phyloP scores from a whole-genome alignment of 2,329 filamentous ascomycete genomes.

The Sporothrix mexicana region DNA sequence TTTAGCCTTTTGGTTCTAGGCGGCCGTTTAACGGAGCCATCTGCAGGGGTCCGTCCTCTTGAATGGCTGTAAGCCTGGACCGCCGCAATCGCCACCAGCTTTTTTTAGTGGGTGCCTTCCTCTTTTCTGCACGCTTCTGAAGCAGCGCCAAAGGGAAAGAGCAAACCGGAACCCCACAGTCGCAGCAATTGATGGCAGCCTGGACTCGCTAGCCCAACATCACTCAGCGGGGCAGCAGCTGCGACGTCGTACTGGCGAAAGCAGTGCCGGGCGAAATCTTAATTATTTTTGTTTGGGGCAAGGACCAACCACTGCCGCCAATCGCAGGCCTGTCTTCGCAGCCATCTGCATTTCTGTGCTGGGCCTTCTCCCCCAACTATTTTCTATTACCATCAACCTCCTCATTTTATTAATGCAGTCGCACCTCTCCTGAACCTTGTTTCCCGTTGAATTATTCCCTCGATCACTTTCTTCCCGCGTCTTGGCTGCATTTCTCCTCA shows the following conservation, averaged over 20 bases:
- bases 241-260: slow-evolving; percentile 28
- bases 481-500: slow-evolving; percentile 19
- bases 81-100: slow-evolving; percentile 9
- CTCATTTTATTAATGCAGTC: slow-evolving; percentile 30
- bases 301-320: slow-evolving; percentile 30
- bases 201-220: neutral
- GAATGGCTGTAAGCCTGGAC: slow-evolving; percentile 22
- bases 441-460: slow-evolving; percentile 12
- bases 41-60: slow-evolving; percentile 20
- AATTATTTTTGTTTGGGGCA: slow-evolving; percentile 21
- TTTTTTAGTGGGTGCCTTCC: slow-evolving; percentile 28
- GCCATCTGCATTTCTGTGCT: slow-evolving; percentile 31
- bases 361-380: neutral
- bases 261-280: neutral
- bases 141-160: slow-evolving; percentile 18
- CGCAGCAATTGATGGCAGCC: slow-evolving; percentile 17
- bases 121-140: slow-evolving; percentile 2
- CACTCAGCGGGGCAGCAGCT: neutral
- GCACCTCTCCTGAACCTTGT: slow-evolving; percentile 2
- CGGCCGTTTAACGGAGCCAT: slow-evolving; percentile 28
- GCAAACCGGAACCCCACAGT: slow-evolving; percentile 12
- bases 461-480: neutral
- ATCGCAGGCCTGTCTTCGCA: slow-evolving; percentile 29
- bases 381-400: slow-evolving; percentile 29
- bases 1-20: slow-evolving; percentile 31